Conservation (phyloP, 805 yeast genomes). For the Jamesozyma gamospora region DNA sequence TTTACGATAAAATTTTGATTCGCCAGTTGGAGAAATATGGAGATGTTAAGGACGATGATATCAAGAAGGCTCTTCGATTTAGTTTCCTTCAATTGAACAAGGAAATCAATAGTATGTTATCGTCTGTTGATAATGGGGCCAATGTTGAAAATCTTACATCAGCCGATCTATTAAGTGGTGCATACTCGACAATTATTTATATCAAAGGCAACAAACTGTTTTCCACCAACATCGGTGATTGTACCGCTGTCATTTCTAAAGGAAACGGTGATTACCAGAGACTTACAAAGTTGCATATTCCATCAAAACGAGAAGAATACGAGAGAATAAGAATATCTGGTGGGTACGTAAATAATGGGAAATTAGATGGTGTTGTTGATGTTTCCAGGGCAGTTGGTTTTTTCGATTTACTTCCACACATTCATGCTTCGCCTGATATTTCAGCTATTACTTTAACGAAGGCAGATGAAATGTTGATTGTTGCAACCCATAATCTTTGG, state of each 20-base stretch:
- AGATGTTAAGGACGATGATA: conserved; percentile 31
- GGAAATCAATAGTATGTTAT: conserved; percentile 50
- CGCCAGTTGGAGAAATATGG: conserved; percentile 33
- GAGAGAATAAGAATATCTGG: conserved; percentile 87
- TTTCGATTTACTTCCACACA: conserved; percentile 74
- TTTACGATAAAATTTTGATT: conserved; percentile 58
- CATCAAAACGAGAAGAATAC: conserved; percentile 65
- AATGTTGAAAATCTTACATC: conserved; percentile 44
- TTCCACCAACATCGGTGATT: conserved; percentile 87
- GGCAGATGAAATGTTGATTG: conserved; percentile 72
- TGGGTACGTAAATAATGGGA: conserved; percentile 81
- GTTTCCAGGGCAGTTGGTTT: conserved; percentile 91
- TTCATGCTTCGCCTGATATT: conserved; percentile 80
- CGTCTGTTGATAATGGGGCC: conserved; percentile 44
- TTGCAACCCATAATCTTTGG: conserved; percentile 83
- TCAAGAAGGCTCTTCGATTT: conserved; percentile 69
- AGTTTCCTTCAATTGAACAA: conserved; percentile 73
- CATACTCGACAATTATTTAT: conserved; percentile 75
- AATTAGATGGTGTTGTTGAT: conserved; percentile 70
- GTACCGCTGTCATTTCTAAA: conserved; percentile 68
- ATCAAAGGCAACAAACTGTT: conserved; percentile 60
- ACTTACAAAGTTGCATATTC: conserved; percentile 73
- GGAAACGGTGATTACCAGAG: conserved; percentile 72
- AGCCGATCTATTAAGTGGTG: conserved; percentile 70
- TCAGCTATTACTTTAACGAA: conserved; percentile 48